Evolutionary conservation across 768 basidiomycete species (phyloP), one percentile per base, ranked within the genome.

Genomic region (Astraeus odoratus): DNA sequence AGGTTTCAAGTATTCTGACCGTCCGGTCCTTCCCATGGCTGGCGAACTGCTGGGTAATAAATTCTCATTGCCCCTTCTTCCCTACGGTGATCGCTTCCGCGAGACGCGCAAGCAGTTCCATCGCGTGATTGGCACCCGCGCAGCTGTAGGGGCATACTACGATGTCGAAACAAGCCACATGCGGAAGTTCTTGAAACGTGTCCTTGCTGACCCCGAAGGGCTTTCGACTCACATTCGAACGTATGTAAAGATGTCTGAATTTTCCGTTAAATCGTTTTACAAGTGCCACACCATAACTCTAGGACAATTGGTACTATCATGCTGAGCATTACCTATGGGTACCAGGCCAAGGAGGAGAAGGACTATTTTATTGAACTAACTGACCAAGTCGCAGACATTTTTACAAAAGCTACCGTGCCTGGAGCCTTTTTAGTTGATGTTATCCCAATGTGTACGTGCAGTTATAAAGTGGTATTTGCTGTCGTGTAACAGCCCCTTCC

Each of bases 1-100:
- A 39, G 69, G 74, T 42, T 59, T 70, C 10, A 69, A 71, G 27
- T 76, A 74, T 53, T 74, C 72, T 31, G 72, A 76, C 57, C 67
- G 73, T 25, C 74, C 72, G 40, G 64, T 70, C 39, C 73, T 74
- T 29, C 26, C 35, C 10, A 12, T 49, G 36, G 37, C 27, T 15
- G 36, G 35, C 2, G 34, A 47, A 18, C 24, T 49, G 19, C 34
- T 39, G 18, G 36, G 46, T n/a, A 34, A 30, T 12, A 44, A 39
- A 24, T 34, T 10, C 15, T 43, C 27, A 15, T 25, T 41, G 4
- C 37, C 35, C 23, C 48, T 38, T 3, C 10, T 30, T 15, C 38
- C 33, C 29, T 40, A 44, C 19, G 50, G 38, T 15, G 26, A 34
- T 26, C 27, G 19, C 10, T 40, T 44, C 25, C 8, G 39, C 16